phyloP scores from a whole-genome alignment of 2,329 filamentous ascomycete genomes.

The Colletotrichum endophyticum region DNA sequence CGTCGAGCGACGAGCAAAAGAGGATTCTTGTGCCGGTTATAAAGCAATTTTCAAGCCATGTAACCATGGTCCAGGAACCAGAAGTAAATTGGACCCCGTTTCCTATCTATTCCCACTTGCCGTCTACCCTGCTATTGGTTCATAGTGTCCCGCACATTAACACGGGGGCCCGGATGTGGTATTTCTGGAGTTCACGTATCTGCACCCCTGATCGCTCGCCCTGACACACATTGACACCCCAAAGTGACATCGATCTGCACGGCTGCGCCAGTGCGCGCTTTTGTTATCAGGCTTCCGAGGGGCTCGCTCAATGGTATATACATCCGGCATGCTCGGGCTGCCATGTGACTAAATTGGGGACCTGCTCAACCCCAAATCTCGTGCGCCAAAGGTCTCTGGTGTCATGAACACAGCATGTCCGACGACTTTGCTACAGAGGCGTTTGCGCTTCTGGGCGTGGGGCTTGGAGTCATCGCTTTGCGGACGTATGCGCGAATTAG shows the following conservation, averaged over 20 bases:
- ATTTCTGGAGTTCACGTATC: not conserved
- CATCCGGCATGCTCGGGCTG: not conserved
- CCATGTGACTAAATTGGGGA: not conserved
- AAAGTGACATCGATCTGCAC: not conserved
- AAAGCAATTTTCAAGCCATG: not conserved
- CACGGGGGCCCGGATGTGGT: not conserved
- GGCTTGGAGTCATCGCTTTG: conserved; percentile 52
- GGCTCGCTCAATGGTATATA: not conserved
- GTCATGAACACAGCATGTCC: conserved; percentile 6
- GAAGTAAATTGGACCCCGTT: not conserved
- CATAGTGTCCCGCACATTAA: not conserved
- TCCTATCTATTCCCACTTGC: not conserved
- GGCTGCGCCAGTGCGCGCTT: not conserved
- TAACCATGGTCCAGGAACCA: not conserved
- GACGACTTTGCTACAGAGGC: conserved; percentile 33
- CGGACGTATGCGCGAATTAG: conserved; percentile 54
- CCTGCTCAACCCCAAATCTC: not conserved
- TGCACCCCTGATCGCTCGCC: not conserved
- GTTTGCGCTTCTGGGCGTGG: conserved; percentile 53
- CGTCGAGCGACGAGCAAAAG: not conserved
- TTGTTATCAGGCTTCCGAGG: not conserved
- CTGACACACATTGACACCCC: not conserved
- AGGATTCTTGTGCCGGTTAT: not conserved
- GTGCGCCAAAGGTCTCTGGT: not conserved
- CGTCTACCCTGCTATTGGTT: not conserved